phyloP scores from a whole-genome alignment of 192 early-diverging fungal genomes.

The Coemansia sp. region DNA sequence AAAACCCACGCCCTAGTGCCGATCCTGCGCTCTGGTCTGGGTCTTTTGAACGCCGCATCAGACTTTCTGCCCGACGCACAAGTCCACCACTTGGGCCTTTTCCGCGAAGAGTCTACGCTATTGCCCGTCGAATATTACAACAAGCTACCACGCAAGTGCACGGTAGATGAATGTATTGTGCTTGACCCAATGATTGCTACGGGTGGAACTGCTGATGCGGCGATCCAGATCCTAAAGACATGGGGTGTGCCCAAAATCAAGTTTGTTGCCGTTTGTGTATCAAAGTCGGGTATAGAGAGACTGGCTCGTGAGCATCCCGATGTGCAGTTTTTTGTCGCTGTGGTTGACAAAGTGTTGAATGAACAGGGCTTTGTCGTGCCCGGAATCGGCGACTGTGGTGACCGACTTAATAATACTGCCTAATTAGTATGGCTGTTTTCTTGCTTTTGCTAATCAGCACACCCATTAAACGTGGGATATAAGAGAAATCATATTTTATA shows the following conservation, averaged over 20 bases:
- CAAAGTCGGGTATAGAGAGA: slow-evolving; percentile 52
- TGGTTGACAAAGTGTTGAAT: slow-evolving; percentile 60
- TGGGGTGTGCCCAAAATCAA: slow-evolving; percentile 76
- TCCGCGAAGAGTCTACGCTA: slow-evolving; percentile 75
- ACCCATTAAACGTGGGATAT: too few species aligned
- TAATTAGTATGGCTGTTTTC: not conserved
- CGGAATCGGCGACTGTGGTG: slow-evolving; percentile 69
- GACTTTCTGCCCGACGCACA: slow-evolving; percentile 67
- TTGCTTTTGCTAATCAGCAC: not conserved
- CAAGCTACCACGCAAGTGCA: slow-evolving; percentile 72
- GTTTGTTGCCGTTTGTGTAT: slow-evolving; percentile 66
- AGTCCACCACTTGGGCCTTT: slow-evolving; percentile 77
- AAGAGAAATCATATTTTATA: too few species aligned
- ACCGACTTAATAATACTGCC: slow-evolving; percentile 62
- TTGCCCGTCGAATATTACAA: slow-evolving; percentile 94
- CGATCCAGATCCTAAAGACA: slow-evolving; percentile 72
- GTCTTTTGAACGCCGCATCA: slow-evolving; percentile 58
- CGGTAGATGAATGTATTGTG: slow-evolving; percentile 68
- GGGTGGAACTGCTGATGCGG: slow-evolving; percentile 73
- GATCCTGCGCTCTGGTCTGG: slow-evolving; percentile 64
- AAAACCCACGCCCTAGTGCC: slow-evolving; percentile 60
- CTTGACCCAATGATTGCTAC: slow-evolving; percentile 86
- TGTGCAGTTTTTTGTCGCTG: slow-evolving; percentile 58
- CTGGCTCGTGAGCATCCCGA: slow-evolving; percentile 55
- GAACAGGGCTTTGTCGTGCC: slow-evolving; percentile 61